Conservation (phyloP, 345 rosid genomes). For the Salix brachista region DNA sequence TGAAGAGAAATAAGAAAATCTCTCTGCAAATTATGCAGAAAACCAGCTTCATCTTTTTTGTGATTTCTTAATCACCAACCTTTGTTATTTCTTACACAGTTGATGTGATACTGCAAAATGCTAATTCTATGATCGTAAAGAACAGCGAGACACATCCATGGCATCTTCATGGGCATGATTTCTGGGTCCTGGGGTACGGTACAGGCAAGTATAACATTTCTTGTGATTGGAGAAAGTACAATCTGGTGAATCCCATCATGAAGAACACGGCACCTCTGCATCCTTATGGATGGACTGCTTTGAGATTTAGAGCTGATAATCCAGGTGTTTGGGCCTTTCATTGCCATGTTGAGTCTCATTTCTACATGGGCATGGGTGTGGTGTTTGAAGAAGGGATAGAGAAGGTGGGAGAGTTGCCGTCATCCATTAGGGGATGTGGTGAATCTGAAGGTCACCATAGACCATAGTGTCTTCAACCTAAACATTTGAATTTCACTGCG, state of each 20-base stretch:
- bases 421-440: constrained; percentile 54
- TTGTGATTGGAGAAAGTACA: constrained; percentile 40
- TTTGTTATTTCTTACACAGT: too few species aligned
- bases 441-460: constrained; percentile 12
- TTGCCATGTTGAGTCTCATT: constrained; percentile 63
- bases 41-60: fast-evolving
- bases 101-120: constrained; percentile 59
- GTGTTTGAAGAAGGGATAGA: constrained; percentile 49
- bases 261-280: constrained; percentile 65
- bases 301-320: constrained; percentile 51
- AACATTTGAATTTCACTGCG: too few species aligned
- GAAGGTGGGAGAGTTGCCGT: constrained; percentile 42
- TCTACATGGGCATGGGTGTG: constrained; percentile 59
- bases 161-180: constrained; percentile 74
- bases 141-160: constrained; percentile 66
- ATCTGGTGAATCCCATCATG: constrained; percentile 48
- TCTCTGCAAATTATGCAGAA: too few species aligned
- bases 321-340: constrained; percentile 65
- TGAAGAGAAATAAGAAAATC: too few species aligned
- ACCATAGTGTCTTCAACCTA: neutral
- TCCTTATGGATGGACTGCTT: constrained; percentile 63
- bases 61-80: too few species aligned
- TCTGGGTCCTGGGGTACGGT: constrained; percentile 62
- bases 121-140: constrained; percentile 30
- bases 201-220: constrained; percentile 43